Base-by-base conservation (phyloP, 1,284 basidiomycete species). In the Rhodotorula glutinis region DNA sequence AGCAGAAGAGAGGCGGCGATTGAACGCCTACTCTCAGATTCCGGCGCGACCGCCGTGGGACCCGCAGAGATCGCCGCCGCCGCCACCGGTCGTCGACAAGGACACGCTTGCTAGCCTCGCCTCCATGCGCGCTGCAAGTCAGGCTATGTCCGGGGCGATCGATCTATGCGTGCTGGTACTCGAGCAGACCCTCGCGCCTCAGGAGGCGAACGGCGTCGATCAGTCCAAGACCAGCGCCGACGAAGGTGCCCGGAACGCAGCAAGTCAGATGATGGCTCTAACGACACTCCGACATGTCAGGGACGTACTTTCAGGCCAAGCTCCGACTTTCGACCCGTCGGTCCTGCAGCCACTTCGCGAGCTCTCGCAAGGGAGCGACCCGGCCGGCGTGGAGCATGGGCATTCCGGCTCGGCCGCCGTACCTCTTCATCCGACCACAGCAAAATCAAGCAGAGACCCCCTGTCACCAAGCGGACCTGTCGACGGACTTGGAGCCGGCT, bases 71-170 rank as follows among this genome's bases (percentile, higher is more conserved):
- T 53, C 52, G 40, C 49, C 29, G 19, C 64, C 27, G 51, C 60
- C 59, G 4, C 57, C 64, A 1, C 57, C 55, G 9, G 41, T 38
- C 13, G 49, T 62, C 16, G 58, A 55, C 7, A 72, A 69, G 19
- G 65, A 73, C 59, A 60, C 67, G 21, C 61, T 67, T 23, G 49
- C 65, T 29, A 61, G 67, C 49, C 66, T 67, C 33, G 62, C 57
- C 4, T 57, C 52, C 27, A 63, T 70, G 51, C 60, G 63, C 8
- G 61, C 65, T 0, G 60, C 62, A 1, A 53, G 41, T 40, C 23
- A 58, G 11, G 62, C 63, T 7, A 70, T 75, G 74, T 57, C 60
- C 13, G 64, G 63, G 19, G 73, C 73, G 7, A 53, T 75, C 56
- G 68, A 59, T 19, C 58, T 69, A 3, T 72, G 72, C 63, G 60